phyloP scores from a whole-genome alignment of 2,329 filamentous ascomycete genomes.

The Ambrosiella xylebori region DNA sequence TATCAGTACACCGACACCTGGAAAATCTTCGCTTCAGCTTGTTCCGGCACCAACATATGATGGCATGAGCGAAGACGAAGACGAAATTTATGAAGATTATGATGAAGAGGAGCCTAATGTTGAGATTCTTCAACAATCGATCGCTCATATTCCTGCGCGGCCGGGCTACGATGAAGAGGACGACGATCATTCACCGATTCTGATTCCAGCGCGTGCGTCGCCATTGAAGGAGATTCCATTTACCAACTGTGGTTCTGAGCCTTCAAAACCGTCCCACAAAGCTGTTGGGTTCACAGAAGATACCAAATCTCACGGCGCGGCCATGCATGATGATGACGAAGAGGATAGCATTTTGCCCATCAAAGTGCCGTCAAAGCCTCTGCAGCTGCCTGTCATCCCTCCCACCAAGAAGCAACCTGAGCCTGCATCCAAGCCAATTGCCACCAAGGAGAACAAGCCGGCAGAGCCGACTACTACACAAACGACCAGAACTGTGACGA shows the following conservation, averaged over 20 bases:
- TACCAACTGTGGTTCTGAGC: slow-evolving; percentile 26
- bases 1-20: not conserved
- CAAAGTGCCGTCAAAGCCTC: slow-evolving; percentile 7
- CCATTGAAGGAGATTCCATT: slow-evolving; percentile 35
- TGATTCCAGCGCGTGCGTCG: slow-evolving; percentile 29
- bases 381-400: not conserved
- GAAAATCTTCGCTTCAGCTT: slow-evolving; percentile 7
- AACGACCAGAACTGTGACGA: not conserved
- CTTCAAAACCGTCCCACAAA: slow-evolving; percentile 14
- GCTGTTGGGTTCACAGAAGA: slow-evolving; percentile 4
- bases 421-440: not conserved
- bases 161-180: not conserved
- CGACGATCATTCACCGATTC: slow-evolving; percentile 23
- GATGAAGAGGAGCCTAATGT: slow-evolving; percentile 28
- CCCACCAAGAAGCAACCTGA: not conserved
- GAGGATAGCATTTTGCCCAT: slow-evolving; percentile 10
- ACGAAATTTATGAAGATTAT: slow-evolving; percentile 25
- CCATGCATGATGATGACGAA: slow-evolving; percentile 6
- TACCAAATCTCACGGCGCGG: not conserved
- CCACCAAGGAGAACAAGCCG: slow-evolving; percentile 1
- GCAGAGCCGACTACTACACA: not conserved
- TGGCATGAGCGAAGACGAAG: slow-evolving; percentile 17
- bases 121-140: slow-evolving; percentile 28
- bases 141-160: slow-evolving; percentile 16
- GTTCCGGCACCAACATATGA: slow-evolving; percentile 16